Conservation (phyloP, 768 basidiomycete genomes). For the Fistulinella prunicolor region DNA sequence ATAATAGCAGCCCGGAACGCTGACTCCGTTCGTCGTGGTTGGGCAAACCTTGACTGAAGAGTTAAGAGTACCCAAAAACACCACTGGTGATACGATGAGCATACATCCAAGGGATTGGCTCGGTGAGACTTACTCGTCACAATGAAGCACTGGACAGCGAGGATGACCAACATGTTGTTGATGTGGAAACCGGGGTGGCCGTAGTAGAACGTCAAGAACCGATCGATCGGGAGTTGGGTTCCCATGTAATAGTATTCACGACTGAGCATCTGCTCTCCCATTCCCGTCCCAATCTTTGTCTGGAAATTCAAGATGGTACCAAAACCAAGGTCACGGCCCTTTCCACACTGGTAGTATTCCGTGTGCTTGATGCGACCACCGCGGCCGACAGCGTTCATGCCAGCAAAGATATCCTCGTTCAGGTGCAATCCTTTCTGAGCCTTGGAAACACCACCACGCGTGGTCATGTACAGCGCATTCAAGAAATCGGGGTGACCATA, state of each 20-base stretch:
- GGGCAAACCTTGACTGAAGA: slow-evolving; percentile 75
- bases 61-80: slow-evolving; percentile 92
- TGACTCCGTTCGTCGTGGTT: slow-evolving; percentile 69
- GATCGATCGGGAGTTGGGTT: slow-evolving; percentile 95
- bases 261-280: slow-evolving; percentile 99
- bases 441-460: slow-evolving; percentile 97
- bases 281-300: slow-evolving; percentile 99
- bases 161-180: slow-evolving; percentile 98
- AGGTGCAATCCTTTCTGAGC: slow-evolving; percentile 99
- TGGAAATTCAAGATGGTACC: slow-evolving; percentile 99
- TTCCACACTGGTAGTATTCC: slow-evolving; percentile 99
- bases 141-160: slow-evolving; percentile 95
- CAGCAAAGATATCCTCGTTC: slow-evolving; percentile 99
- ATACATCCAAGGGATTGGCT: background rate
- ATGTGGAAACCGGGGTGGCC: slow-evolving; percentile 99
- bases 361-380: slow-evolving; percentile 98
- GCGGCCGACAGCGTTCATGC: slow-evolving; percentile 97
- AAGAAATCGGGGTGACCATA: slow-evolving; percentile 99
- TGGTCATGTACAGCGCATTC: slow-evolving; percentile 96
- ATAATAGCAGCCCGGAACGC: slow-evolving; percentile 92
- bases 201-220: slow-evolving; percentile 99
- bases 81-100: slow-evolving; percentile 53
- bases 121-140: slow-evolving; percentile 65
- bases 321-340: slow-evolving; percentile 97
- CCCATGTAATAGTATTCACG: slow-evolving; percentile 99